phyloP scores from a whole-genome alignment of 306 rosid genomes.

The Trifolium fragiferum region DNA sequence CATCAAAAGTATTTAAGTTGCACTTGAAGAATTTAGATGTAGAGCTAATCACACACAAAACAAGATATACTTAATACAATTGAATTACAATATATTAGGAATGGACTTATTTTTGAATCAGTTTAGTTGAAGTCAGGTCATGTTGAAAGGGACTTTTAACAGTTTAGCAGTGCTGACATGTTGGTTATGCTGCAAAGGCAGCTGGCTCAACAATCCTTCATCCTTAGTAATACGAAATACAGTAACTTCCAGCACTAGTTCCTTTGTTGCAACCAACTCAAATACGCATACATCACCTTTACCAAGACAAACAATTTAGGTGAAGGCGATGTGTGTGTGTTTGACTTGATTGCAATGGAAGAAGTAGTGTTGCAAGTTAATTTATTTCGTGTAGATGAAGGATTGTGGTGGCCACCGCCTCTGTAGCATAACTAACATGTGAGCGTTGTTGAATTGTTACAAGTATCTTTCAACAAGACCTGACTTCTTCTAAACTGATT shows the following conservation, averaged over 20 bases:
- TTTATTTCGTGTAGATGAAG: slow-evolving; percentile 68
- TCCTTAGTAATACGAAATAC: slow-evolving; percentile 69
- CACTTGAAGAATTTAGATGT: slow-evolving; percentile 47
- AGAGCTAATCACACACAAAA: slow-evolving; percentile 38
- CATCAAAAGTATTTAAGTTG: slow-evolving; percentile 52
- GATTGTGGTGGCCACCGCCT: slow-evolving; percentile 50
- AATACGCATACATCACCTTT: slow-evolving; percentile 98
- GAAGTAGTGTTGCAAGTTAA: slow-evolving; percentile 87
- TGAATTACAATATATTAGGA: slow-evolving; percentile 35
- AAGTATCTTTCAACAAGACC: slow-evolving; percentile 43
- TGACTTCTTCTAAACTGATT: slow-evolving; percentile 45
- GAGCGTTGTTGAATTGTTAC: slow-evolving; percentile 45
- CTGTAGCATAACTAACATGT: slow-evolving; percentile 50
- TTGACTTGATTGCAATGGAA: slow-evolving; percentile 67
- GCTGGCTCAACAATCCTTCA: slow-evolving; percentile 52
- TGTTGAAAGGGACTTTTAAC: slow-evolving; percentile 45
- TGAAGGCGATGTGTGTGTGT: slow-evolving; percentile 98
- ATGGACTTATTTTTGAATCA: slow-evolving; percentile 55
- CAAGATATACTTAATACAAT: slow-evolving; percentile 42
- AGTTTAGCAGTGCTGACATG: slow-evolving; percentile 46
- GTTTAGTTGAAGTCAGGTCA: slow-evolving; percentile 41
- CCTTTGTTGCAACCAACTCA: slow-evolving; percentile 67
- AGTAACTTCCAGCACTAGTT: slow-evolving; percentile 81
- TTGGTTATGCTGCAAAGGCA: slow-evolving; percentile 54
- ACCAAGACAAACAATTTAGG: slow-evolving; percentile 69